Base-by-base conservation (phyloP, 257 asterid genomes). In the Lithospermum erythrorhizon region DNA sequence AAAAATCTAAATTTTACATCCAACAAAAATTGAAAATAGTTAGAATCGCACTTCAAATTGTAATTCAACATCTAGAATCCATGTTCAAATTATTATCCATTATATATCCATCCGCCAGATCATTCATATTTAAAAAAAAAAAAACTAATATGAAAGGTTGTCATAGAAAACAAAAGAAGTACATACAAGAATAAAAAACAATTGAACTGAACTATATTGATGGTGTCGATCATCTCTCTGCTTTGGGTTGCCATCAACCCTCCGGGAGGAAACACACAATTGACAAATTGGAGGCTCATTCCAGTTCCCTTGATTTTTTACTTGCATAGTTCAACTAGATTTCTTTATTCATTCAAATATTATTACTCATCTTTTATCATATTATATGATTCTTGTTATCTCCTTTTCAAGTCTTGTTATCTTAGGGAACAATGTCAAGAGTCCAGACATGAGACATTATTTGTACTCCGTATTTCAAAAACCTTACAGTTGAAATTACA, bases 221-320 rank as follows among this genome's bases (percentile, higher is more conserved):
- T n/a, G n/a, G n/a, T n/a, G n/a, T n/a, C n/a, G n/a, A n/a, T n/a
- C n/a, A 88, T 83, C 9, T 88, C 96, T 0, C 87, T 88, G 0
- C 74, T 85, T 58, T 85, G 95, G 95, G 93, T 88, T 32, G 87
- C 95, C 2, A 88, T 88, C 7, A 78, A 87, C 37, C 95, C 95
- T 6, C 95, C 95, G 0, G 63, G 74, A 0, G 95, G 90, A 2
- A 68, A 57, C 32, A 72, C n/a, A n/a, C n/a, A n/a, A n/a, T n/a
- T n/a, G 65, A 9, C 65, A 67, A 35, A 88, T 88, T 37, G 96
- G 96, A 47, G 96, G 96, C 2, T 85, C 93, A n/a, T 88, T 88
- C 67, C 93, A 85, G 80, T 88, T 88, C 65, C 95, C 96, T 49
- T 86, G 80, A 83, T 65, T 68, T 1, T 27, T 23, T 60, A 30